Evolutionary conservation across 1,284 basidiomycete genomes (phyloP), one percentile per base, ranked within the genome.

Genomic region (Pseudozyma tsukubaensis): DNA sequence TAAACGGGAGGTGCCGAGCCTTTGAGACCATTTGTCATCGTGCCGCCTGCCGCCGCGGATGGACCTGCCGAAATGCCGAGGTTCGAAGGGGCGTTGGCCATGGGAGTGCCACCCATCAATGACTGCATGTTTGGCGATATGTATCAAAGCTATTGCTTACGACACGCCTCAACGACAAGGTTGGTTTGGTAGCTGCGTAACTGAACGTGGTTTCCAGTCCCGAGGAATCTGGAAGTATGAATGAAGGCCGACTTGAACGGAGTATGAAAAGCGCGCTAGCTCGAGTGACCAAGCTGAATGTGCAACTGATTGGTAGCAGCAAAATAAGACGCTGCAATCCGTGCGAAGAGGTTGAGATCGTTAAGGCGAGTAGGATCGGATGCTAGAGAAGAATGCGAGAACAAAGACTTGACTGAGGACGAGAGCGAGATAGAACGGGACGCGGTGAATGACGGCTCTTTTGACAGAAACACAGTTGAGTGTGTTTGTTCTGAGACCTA

Each of bases 81-180:
- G 42, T 70, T 77, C 55, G 75, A 77, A 11, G 76, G 76, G 10
- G 76, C 68, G 37, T 66, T 74, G 18, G 72, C 67, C 72, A 77
- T 74, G 37, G 76, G 64, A 2, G 68, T 68, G 14, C 67, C 66
- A 16, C 72, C 72, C 65, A 75, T 75, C 44, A 72, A 50, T 5
- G 72, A 71, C 51, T 75, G 72, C 72, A 75, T 75, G 37, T 39
- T 59, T 50, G 34, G 35, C 44, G 34, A 52, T 44, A 32, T 37
- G n/a, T 35, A 48, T 29, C 6, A 3, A 21, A 32, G 11, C 14
- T 10, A 2, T 36, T n/a, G 24, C 5, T 45, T 11, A 12, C 10
- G 24, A 24, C 44, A 45, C 19, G 42, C 3, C 24, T 29, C 3
- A 29, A 6, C 24, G 24, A 29, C 6, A 6, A 29, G 24, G 24